Conservation (phyloP, 169 alveolate species). For the Cryptosporidium sp. region DNA sequence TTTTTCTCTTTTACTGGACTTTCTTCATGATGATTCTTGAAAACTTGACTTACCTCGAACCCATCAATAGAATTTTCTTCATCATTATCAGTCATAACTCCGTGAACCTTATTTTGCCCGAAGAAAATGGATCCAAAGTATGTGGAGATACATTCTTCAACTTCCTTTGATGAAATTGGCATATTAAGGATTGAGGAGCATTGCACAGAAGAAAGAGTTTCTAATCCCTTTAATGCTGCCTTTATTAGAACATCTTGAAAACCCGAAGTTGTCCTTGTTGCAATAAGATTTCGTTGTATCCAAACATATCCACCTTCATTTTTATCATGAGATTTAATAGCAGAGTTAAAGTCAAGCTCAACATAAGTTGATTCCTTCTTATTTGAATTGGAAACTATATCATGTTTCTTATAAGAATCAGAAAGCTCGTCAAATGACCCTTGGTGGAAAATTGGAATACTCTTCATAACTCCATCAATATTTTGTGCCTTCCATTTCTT, state of each 20-base stretch:
- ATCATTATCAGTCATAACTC: slow-evolving; percentile 18
- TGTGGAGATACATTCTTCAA: slow-evolving; percentile 42
- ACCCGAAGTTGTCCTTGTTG: slow-evolving; percentile 55
- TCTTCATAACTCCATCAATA: slow-evolving; percentile 28
- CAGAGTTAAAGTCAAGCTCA: slow-evolving; percentile 56
- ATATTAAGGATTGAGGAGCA: slow-evolving; percentile 27
- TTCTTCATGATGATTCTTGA: neutral
- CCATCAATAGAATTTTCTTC: slow-evolving; percentile 53
- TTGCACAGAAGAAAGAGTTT: slow-evolving; percentile 39
- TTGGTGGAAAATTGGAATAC: slow-evolving; percentile 37
- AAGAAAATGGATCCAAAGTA: slow-evolving; percentile 40
- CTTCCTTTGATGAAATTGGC: slow-evolving; percentile 47
- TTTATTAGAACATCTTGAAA: slow-evolving; percentile 61
- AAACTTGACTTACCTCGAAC: slow-evolving; percentile 3
- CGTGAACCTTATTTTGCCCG: slow-evolving; percentile 58
- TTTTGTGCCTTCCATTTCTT: slow-evolving; percentile 62
- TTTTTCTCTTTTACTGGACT: neutral
- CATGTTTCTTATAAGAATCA: neutral
- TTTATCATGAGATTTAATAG: slow-evolving; percentile 26
- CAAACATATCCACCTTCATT: slow-evolving; percentile 68
- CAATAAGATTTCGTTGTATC: slow-evolving; percentile 44
- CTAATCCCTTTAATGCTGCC: slow-evolving; percentile 48
- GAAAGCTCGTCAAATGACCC: slow-evolving; percentile 25
- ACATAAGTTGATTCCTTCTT: slow-evolving; percentile 34
- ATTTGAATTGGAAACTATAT: neutral